Evolutionary conservation across 2,329 filamentous ascomycete species (phyloP).

Genomic region (Nakataea oryzae): DNA sequence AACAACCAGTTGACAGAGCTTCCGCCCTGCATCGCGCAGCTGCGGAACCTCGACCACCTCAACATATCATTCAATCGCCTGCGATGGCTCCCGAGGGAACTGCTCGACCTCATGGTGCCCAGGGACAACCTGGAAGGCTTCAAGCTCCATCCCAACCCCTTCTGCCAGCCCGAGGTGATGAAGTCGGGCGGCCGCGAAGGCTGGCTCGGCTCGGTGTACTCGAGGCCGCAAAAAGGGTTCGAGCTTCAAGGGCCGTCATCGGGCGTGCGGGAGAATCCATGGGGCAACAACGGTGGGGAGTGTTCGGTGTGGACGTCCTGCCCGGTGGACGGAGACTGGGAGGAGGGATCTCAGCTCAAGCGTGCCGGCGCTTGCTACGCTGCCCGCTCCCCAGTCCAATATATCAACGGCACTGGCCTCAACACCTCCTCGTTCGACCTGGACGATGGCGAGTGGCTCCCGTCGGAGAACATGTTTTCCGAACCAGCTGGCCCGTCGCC

Average conservation of each 20-base stretch:
- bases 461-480: slow-evolving; percentile 13
- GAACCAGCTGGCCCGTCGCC: slow-evolving; percentile 9
- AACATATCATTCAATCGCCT: slow-evolving; percentile 58
- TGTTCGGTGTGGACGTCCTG: not conserved
- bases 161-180: slow-evolving; percentile 26
- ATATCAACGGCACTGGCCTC: slow-evolving; percentile 15
- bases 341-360: not conserved
- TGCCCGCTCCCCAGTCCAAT: slow-evolving; percentile 19
- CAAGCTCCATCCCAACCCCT: slow-evolving; percentile 53
- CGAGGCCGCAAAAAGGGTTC: not conserved
- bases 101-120: slow-evolving; percentile 43
- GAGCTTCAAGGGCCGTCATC: not conserved
- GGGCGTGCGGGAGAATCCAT: not conserved
- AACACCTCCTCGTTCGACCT: not conserved
- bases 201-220: slow-evolving; percentile 2
- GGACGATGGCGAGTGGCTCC: not conserved
- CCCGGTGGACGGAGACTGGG: not conserved
- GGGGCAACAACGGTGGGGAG: not conserved
- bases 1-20: slow-evolving; percentile 52
- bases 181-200: slow-evolving; percentile 5
- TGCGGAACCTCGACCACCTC: slow-evolving; percentile 48
- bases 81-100: slow-evolving; percentile 49
- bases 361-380: slow-evolving; percentile 3
- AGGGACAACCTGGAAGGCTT: slow-evolving; percentile 37
- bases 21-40: slow-evolving; percentile 45